Percentiles rank a stretch among this genome's conserved stretches.
These are phyloP conservation scores for Apiospora kogelbergensis DNA, from an alignment of 2,329 filamentous ascomycete species.

Conservation along the genomic window DNA sequence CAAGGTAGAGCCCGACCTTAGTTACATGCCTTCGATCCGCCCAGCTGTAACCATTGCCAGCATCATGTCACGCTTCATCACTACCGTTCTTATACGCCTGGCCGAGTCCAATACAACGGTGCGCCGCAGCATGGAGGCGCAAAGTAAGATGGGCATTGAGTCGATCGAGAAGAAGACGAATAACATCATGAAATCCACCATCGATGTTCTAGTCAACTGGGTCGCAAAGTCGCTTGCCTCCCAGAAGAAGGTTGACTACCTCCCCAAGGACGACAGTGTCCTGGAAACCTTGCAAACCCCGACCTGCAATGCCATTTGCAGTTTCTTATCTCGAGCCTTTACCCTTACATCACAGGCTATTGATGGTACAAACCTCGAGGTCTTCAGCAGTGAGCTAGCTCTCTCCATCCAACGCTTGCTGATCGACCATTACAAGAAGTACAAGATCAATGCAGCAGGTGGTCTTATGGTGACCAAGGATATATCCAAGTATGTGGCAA, in stretches of 20 bases:
- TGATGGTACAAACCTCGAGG: slow-evolving; percentile 79
- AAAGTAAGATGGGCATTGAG: slow-evolving; percentile 70
- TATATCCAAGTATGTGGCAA: slow-evolving; percentile 87
- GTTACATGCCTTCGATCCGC: slow-evolving; percentile 76
- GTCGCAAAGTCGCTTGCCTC: slow-evolving; percentile 67
- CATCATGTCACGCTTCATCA: slow-evolving; percentile 89
- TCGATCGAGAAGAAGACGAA: slow-evolving; percentile 83
- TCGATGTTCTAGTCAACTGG: slow-evolving; percentile 74
- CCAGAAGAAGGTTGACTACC: slow-evolving; percentile 88
- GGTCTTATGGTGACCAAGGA: slow-evolving; percentile 96
- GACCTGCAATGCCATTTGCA: slow-evolving; percentile 79
- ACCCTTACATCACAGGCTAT: slow-evolving; percentile 66
- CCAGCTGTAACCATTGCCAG: slow-evolving; percentile 86
- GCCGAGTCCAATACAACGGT: slow-evolving; percentile 89
- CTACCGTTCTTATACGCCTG: slow-evolving; percentile 85
- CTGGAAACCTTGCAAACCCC: slow-evolving; percentile 81
- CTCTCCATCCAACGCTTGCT: slow-evolving; percentile 75
- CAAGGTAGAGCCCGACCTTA: slow-evolving; percentile 84
- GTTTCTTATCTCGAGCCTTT: slow-evolving; percentile 72
- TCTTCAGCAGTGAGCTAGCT: slow-evolving; percentile 82
- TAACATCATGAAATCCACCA: slow-evolving; percentile 54
- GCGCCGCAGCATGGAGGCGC: slow-evolving; percentile 84
- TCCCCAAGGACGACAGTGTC: slow-evolving; percentile 72
- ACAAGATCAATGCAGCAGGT: slow-evolving; percentile 87
- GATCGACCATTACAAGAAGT: slow-evolving; percentile 92